Percentiles rank a stretch among this genome's conserved stretches.
Conservation (phyloP, 306 rosid genomes). For the Astragalus membranaceus region DNA sequence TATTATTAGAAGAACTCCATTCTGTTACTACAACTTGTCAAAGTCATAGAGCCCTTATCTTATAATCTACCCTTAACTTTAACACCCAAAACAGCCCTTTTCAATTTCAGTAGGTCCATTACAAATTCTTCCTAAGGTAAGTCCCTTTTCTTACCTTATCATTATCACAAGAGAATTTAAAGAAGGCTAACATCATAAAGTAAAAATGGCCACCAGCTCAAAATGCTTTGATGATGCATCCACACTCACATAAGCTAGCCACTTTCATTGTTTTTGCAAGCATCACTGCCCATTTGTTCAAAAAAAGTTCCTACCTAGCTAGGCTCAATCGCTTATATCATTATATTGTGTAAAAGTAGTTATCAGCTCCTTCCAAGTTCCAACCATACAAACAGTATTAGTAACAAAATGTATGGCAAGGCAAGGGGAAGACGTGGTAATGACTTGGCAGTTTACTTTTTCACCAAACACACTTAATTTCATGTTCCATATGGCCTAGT, state of each 20-base stretch:
- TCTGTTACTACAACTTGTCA: background rate
- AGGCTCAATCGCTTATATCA: background rate
- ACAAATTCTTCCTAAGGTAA: no score
- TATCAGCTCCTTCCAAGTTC: background rate
- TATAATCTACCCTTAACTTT: background rate
- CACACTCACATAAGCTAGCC: no score
- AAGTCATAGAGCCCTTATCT: background rate
- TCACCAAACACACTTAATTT: background rate
- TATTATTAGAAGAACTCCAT: no score
- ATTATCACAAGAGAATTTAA: no score
- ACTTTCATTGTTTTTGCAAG: no score
- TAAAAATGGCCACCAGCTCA: no score
- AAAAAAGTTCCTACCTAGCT: background rate
- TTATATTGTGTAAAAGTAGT: no score
- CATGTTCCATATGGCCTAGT: background rate
- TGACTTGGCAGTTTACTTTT: background rate
- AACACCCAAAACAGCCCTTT: background rate
- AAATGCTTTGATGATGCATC: no score
- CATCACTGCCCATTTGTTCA: background rate
- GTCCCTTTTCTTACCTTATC: background rate
- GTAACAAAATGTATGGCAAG: background rate
- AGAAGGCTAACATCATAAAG: no score
- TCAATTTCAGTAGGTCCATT: no score
- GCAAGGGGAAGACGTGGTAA: background rate
- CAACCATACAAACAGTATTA: background rate